These are phyloP conservation scores for Chaetomiaceae sp. DNA, from an alignment of 2,329 filamentous ascomycete species.

Conservation along the genomic window DNA sequence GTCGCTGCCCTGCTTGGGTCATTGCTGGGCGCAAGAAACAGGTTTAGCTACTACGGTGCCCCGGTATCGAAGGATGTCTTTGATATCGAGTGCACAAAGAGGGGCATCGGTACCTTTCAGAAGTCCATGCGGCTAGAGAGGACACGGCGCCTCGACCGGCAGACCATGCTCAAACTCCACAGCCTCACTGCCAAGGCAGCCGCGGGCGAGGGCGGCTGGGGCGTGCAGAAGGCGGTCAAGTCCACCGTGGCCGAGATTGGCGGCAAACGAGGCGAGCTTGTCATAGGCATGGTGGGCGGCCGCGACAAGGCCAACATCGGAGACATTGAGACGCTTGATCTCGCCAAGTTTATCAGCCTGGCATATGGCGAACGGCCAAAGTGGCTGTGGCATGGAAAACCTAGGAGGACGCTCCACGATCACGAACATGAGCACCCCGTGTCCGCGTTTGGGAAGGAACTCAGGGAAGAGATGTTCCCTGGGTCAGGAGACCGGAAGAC, in stretches of 20 bases:
- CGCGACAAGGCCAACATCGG: conserved; percentile 85
- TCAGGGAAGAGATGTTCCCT: conserved; percentile 32
- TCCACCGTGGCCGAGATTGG: conserved; percentile 91
- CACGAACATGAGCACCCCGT: conserved; percentile 41
- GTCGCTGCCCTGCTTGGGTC: conserved; percentile 83
- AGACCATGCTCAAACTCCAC: conserved; percentile 77
- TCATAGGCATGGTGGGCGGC: conserved; percentile 88
- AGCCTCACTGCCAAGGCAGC: conserved; percentile 84
- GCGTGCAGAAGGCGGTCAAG: conserved; percentile 88
- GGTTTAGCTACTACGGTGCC: conserved; percentile 77
- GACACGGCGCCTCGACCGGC: conserved; percentile 74
- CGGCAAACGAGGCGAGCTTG: conserved; percentile 88
- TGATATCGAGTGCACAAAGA: conserved; percentile 75
- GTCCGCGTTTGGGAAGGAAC: conserved; percentile 52
- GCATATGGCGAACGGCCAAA: conserved; percentile 78
- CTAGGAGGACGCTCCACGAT: conserved; percentile 56
- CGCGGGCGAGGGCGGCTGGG: conserved; percentile 82
- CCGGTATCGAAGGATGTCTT: conserved; percentile 89
- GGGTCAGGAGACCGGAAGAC: conserved; percentile 39
- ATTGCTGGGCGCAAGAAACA: conserved; percentile 83
- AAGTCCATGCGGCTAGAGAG: conserved; percentile 78
- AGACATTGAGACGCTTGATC: conserved; percentile 86
- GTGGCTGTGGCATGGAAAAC: conserved; percentile 93
- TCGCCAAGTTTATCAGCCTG: conserved; percentile 75
- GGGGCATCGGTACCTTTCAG: conserved; percentile 82